phyloP scores from a whole-genome alignment of 441 rosid genomes.

The Eutrema salsugineum region DNA sequence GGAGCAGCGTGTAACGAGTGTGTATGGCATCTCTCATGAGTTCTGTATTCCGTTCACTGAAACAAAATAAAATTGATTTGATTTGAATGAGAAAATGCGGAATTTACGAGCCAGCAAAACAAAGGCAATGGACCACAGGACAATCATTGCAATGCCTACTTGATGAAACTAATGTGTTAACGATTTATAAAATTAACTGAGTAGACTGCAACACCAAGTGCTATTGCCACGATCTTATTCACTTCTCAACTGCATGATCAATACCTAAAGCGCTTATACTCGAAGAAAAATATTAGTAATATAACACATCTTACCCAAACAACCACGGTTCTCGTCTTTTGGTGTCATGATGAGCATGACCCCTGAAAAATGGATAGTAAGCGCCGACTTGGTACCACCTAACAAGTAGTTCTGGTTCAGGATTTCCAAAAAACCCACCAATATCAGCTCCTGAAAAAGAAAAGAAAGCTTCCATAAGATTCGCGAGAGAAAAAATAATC shows the following conservation, averaged over 20 bases:
- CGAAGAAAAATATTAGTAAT: neutral
- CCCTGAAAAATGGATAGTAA: constrained; percentile 97
- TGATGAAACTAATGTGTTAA: neutral
- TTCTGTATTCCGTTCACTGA: constrained; percentile 79
- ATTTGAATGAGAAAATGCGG: neutral
- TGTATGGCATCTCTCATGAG: constrained; percentile 93
- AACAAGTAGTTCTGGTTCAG: constrained; percentile 84
- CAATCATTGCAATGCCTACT: neutral
- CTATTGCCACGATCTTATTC: neutral
- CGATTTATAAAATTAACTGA: neutral
- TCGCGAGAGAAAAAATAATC: neutral
- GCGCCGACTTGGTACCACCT: constrained; percentile 99
- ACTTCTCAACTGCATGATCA: neutral
- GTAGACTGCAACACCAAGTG: neutral
- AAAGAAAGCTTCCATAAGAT: constrained; percentile 13
- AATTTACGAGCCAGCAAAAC: neutral
- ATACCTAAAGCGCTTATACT: neutral
- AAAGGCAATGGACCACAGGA: neutral
- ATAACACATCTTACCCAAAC: constrained; percentile 69
- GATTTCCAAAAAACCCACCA: constrained; percentile 98
- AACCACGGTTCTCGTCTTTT: constrained; percentile 99
- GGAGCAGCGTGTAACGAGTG: constrained; percentile 82
- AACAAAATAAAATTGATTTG: constrained; percentile 21
- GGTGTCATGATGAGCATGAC: constrained; percentile 97
- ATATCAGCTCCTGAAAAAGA: constrained; percentile 82